A percentile compares a stretch with the other conserved stretches of the same genome.
Conservation (phyloP, 768 basidiomycete genomes). For the Gautieria morchelliformis region DNA sequence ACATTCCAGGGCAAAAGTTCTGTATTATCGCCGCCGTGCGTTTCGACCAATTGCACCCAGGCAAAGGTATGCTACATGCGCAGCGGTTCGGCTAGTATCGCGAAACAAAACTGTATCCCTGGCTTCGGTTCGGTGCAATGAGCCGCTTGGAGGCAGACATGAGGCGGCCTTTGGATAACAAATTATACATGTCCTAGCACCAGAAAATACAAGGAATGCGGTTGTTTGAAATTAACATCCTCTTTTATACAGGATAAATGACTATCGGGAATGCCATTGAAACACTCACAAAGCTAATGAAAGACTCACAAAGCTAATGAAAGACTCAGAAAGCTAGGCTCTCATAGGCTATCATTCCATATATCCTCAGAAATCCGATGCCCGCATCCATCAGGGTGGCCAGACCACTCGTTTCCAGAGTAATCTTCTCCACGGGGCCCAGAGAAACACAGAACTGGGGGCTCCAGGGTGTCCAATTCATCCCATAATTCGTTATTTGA, state of each 20-base stretch:
- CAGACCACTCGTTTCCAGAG: not conserved
- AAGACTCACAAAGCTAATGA: too few species aligned
- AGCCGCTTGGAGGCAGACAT: not conserved
- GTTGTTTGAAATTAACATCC: too few species aligned
- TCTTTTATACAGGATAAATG: too few species aligned
- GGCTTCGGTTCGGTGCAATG: slow-evolving; percentile 62
- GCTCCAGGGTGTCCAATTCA: slow-evolving; percentile 7
- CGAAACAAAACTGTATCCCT: slow-evolving; percentile 42
- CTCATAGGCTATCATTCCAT: slow-evolving; percentile 24
- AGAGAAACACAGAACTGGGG: slow-evolving; percentile 32
- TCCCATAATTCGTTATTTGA: slow-evolving; percentile 19
- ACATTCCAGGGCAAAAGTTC: slow-evolving; percentile 66
- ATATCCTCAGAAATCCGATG: slow-evolving; percentile 26
- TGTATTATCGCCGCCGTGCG: slow-evolving; percentile 42
- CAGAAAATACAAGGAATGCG: too few species aligned
- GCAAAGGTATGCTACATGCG: slow-evolving; percentile 75
- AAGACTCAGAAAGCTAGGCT: too few species aligned
- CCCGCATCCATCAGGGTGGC: slow-evolving; percentile 29
- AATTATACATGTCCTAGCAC: too few species aligned
- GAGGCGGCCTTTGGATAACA: too few species aligned
- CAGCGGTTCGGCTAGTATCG: slow-evolving; percentile 59
- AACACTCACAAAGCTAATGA: too few species aligned
- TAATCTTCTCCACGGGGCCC: slow-evolving; percentile 17
- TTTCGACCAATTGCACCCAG: slow-evolving; percentile 39
- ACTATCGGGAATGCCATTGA: too few species aligned